Evolutionary conservation across 1,139 yeast species (phyloP).

Genomic region (Meyerozyma athensensis): DNA sequence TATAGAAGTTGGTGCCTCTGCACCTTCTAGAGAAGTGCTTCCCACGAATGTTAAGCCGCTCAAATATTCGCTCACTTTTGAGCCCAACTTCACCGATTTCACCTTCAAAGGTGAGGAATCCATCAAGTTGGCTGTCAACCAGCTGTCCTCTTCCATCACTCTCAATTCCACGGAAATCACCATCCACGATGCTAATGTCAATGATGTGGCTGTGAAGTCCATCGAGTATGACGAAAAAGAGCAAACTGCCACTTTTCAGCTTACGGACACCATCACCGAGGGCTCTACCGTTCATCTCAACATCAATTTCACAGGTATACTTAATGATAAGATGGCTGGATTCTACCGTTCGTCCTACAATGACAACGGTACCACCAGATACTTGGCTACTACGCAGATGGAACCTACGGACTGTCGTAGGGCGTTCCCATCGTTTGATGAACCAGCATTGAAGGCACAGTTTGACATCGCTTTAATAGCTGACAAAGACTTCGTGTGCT

Average conservation of each 20-base stretch:
- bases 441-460: conserved; percentile 78
- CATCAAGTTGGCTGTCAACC: conserved; percentile 61
- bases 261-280: conserved; percentile 42
- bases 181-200: conserved; percentile 47
- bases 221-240: conserved; percentile 43
- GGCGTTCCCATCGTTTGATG: conserved; percentile 90
- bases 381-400: conserved; percentile 80
- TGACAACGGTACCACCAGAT: conserved; percentile 55
- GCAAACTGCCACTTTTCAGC: conserved; percentile 62
- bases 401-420: conserved; percentile 88
- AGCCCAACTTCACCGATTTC: conserved; percentile 69
- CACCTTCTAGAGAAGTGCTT: conserved; percentile 55
- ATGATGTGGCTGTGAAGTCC: conserved; percentile 25
- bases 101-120: conserved; percentile 63
- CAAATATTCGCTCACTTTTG: conserved; percentile 66
- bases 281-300: conserved; percentile 44
- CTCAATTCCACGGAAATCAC: conserved; percentile 66
- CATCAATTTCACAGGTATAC: conserved; percentile 53
- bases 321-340: conserved; percentile 76
- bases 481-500: conserved; percentile 54
- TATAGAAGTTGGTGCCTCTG: conserved; percentile 14
- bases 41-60: conserved; percentile 70
- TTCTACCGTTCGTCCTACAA: conserved; percentile 73
- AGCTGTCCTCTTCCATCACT: conserved; percentile 45
- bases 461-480: conserved; percentile 65